Conservation (phyloP, 2,329 filamentous ascomycete species). For the Sordariomycetes sp. region DNA sequence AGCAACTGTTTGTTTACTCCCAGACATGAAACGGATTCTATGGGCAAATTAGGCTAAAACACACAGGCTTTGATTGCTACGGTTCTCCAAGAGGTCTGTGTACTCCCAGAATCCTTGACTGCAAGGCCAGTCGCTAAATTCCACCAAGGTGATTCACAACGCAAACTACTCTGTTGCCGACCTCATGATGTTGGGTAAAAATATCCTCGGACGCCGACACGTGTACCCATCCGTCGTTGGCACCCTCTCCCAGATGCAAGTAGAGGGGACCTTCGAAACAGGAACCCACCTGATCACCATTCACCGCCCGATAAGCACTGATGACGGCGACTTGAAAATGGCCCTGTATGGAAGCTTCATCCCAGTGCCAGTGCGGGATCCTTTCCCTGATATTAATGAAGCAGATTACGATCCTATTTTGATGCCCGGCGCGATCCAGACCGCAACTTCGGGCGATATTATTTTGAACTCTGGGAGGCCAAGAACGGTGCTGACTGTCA, state of each 20-base stretch:
- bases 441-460: slow-evolving; percentile 56
- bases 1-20: slow-evolving; percentile 65
- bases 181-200: slow-evolving; percentile 84
- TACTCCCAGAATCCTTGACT: too few species aligned
- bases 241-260: slow-evolving; percentile 76
- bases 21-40: not conserved
- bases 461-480: slow-evolving; percentile 64
- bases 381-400: slow-evolving; percentile 58
- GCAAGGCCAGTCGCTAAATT: slow-evolving; percentile 83
- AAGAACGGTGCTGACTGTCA: slow-evolving; percentile 67
- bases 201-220: slow-evolving; percentile 88
- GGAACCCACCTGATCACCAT: slow-evolving; percentile 94
- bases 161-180: slow-evolving; percentile 85
- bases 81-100: slow-evolving; percentile 86
- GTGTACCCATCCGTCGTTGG: slow-evolving; percentile 74
- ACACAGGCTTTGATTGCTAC: slow-evolving; percentile 68
- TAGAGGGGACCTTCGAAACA: slow-evolving; percentile 85
- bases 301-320: slow-evolving; percentile 76
- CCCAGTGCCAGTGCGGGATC: slow-evolving; percentile 59
- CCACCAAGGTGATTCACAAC: slow-evolving; percentile 95
- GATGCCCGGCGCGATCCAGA: slow-evolving; percentile 72
- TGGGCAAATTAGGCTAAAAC: slow-evolving; percentile 6
- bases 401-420: slow-evolving; percentile 57
- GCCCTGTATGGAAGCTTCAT: slow-evolving; percentile 89
- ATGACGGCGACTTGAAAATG: slow-evolving; percentile 78